Evolutionary conservation across 345 rosid species (phyloP), one percentile per base, ranked within the genome.

Genomic region (Moricandia arvensis): DNA sequence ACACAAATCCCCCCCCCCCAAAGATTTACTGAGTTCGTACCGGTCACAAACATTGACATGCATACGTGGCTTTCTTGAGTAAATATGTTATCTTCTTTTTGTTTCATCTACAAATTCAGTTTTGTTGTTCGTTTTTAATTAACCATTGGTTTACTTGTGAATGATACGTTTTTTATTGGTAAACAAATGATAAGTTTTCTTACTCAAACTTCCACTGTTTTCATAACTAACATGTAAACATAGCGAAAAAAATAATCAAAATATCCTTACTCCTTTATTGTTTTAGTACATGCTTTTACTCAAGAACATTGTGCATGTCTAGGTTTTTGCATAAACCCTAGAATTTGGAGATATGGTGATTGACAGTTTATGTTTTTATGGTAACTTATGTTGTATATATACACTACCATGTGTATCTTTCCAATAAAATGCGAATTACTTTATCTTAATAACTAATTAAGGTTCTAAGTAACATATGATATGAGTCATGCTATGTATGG

Each of bases 241-340:
- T 49, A 8, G 4, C 11, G 43, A 37, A 18, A 51, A 18, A 0
- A 27, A 49, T 7, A 8, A 0, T 13, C 7, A 24, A 30, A 9
- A 12, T 29, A 27, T 74, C 26, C 59, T 21, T 29, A 30, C 15
- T 26, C 4, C 16, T 26, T 30, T 49, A 21, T 55, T 17, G 58
- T 66, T 43, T 2, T 43, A 41, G 51, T 66, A 58, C 34, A 57
- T 35, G 37, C 1, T 3, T 43, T 12, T 41, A 58, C 17, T 43
- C 59, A 15, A 34, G 30, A 30, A 59, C 61, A 75, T 33, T 37
- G 69, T 16, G 24, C 63, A 69, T 61, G 68, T 59, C 27, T 31
- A 5, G 54, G 58, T 51, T 27, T 61, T 53, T 38, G 58, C 37
- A 37, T 29, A 68, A 68, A 76, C 79, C 70, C 75, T 76, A 76